A percentile compares a stretch with the other conserved stretches of the same genome.
These are phyloP conservation scores for Trypanosomatidae sp. DNA, from an alignment of 208 protist species.

Conservation along the genomic window DNA sequence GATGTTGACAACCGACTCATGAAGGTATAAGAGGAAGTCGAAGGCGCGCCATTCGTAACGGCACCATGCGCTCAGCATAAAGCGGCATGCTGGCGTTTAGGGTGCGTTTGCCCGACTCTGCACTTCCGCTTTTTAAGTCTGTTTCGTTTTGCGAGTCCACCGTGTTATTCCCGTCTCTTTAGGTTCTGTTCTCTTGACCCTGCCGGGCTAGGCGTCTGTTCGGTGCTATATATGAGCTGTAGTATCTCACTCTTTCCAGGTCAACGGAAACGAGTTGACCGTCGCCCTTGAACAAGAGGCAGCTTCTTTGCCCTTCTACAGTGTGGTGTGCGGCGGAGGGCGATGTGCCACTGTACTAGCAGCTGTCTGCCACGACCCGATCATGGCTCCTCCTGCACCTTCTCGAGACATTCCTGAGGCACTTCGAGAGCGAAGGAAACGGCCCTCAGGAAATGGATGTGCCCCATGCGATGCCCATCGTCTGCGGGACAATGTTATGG, in stretches of 20 bases:
- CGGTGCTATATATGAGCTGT: background rate
- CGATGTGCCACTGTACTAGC: background rate
- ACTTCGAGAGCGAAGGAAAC: no score
- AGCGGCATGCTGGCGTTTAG: background rate
- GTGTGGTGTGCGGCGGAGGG: background rate
- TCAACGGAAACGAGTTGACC: background rate
- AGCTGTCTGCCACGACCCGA: background rate
- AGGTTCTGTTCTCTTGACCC: background rate
- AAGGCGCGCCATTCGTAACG: background rate
- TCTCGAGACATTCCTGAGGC: background rate
- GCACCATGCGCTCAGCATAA: background rate
- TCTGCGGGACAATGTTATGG: background rate
- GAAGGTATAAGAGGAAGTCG: background rate
- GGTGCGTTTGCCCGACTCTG: background rate
- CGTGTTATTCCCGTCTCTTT: background rate
- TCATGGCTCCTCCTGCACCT: background rate
- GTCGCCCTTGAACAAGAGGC: background rate
- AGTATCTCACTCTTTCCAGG: background rate
- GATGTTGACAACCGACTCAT: background rate
- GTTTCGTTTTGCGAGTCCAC: background rate
- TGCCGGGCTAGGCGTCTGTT: background rate
- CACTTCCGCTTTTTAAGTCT: background rate
- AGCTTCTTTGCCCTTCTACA: background rate
- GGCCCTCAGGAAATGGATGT: background rate
- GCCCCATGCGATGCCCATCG: background rate